Conservation (phyloP, 1,284 basidiomycete genomes). For the Heterobasidion annosum region DNA sequence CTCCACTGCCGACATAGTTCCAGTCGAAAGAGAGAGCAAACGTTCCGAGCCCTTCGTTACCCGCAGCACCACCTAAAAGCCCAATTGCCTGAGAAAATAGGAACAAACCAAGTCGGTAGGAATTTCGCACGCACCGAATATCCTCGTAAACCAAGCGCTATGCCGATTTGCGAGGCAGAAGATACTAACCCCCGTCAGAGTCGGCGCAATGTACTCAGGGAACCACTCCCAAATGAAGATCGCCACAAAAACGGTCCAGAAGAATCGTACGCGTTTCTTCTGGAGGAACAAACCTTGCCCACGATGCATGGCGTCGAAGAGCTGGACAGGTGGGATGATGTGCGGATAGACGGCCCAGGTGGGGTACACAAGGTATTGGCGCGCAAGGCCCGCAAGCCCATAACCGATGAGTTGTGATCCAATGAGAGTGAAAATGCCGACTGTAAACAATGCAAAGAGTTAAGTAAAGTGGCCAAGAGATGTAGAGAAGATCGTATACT, state of each 20-base stretch:
- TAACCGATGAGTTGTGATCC: not conserved
- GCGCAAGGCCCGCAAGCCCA: constrained; percentile 25
- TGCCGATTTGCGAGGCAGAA: constrained; percentile 15
- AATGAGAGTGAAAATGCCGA: not conserved
- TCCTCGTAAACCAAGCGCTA: constrained; percentile 13
- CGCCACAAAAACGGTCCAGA: constrained; percentile 12
- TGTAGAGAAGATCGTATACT: too few relatives aligned
- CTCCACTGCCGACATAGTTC: constrained; percentile 12
- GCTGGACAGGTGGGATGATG: constrained; percentile 13
- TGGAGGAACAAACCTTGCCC: not conserved
- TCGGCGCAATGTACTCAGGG: constrained; percentile 8
- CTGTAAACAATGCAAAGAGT: not conserved
- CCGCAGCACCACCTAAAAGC: constrained; percentile 9
- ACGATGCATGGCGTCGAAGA: constrained; percentile 2
- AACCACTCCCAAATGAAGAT: constrained; percentile 12
- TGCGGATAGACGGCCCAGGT: constrained; percentile 5
- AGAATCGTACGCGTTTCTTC: constrained; percentile 10
- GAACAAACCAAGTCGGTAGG: too few relatives aligned
- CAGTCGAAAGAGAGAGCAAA: constrained; percentile 20
- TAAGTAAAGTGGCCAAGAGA: too few relatives aligned
- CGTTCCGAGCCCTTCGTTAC: constrained; percentile 19
- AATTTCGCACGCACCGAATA: constrained; percentile 10
- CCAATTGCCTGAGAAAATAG: too few relatives aligned
- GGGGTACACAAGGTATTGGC: constrained; percentile 14
- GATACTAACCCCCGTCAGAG: constrained; percentile 9